Evolutionary conservation across 192 early-diverging fungal species (phyloP).

Genomic region (Chytriomyces confervae): DNA sequence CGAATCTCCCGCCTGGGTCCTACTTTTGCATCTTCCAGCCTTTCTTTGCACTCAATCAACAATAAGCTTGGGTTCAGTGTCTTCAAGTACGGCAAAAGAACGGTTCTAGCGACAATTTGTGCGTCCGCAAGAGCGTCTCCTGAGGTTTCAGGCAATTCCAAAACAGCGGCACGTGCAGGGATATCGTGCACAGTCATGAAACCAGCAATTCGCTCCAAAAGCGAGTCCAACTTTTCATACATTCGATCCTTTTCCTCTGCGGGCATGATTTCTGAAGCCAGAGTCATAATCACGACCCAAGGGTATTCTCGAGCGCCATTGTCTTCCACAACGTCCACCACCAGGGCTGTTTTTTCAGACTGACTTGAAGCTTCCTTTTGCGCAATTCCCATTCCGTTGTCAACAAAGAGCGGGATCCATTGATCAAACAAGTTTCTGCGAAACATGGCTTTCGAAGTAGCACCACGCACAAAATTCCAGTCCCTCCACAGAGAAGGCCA

Average conservation of each 20-base stretch:
- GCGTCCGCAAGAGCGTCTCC: too few relatives aligned
- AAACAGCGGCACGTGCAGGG: too few relatives aligned
- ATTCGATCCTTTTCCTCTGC: background rate
- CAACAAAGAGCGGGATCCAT: background rate
- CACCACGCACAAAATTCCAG: slow-evolving; percentile 9
- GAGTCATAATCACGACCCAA: slow-evolving; percentile 5
- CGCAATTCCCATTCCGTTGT: too few relatives aligned
- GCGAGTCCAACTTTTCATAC: background rate
- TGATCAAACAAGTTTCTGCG: slow-evolving; percentile 1
- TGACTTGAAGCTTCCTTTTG: background rate
- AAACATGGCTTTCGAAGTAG: background rate
- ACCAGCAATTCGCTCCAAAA: background rate
- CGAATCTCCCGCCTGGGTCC: background rate
- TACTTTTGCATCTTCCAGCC: background rate
- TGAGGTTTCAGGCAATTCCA: too few relatives aligned
- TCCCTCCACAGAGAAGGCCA: slow-evolving; percentile 7
- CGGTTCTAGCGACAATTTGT: background rate
- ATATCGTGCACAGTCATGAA: background rate
- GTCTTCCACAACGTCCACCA: slow-evolving; percentile 16
- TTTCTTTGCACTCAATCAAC: background rate
- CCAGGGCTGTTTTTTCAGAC: background rate
- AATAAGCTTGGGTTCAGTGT: background rate
- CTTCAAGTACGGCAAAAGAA: background rate
- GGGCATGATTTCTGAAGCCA: background rate
- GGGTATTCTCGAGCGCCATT: slow-evolving; percentile 23